Percentiles rank a stretch among this genome's conserved stretches.
These are phyloP conservation scores for Boletus tylopilopsis DNA, from an alignment of 768 basidiomycete species.

Conservation along the genomic window DNA sequence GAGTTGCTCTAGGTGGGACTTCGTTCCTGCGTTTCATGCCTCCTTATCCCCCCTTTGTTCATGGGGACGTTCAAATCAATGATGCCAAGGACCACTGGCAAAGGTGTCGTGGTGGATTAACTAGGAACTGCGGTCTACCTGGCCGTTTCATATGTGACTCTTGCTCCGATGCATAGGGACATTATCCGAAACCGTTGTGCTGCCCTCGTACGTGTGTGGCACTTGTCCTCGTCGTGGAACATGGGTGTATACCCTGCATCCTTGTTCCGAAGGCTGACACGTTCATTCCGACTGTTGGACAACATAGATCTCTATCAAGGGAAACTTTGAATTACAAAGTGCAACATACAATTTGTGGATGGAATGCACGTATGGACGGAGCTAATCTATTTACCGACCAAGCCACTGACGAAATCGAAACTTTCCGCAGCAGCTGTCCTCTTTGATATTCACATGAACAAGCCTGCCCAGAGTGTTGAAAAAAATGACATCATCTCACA, in stretches of 20 bases:
- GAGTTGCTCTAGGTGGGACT: too few species aligned
- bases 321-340: too few species aligned
- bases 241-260: too few species aligned
- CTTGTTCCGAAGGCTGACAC: too few species aligned
- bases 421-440: constrained; percentile 31
- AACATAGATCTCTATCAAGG: too few species aligned
- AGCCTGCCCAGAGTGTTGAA: constrained; percentile 13
- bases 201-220: too few species aligned
- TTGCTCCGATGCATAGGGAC: too few species aligned
- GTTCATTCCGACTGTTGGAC: too few species aligned
- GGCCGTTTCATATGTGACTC: too few species aligned
- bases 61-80: constrained; percentile 40
- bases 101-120: constrained; percentile 60
- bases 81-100: constrained; percentile 49
- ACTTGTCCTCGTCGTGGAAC: too few species aligned
- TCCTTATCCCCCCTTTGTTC: background rate
- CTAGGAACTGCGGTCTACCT: too few species aligned
- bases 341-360: constrained; percentile 49
- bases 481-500: background rate
- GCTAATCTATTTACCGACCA: constrained; percentile 33
- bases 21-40: background rate
- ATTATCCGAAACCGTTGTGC: too few species aligned
- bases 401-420: background rate
- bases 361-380: constrained; percentile 58
- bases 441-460: constrained; percentile 30